Percentiles rank a stretch among this genome's conserved stretches.
phyloP scores from a whole-genome alignment of 2,329 filamentous ascomycete species.

The Sclerotinia borealis region DNA sequence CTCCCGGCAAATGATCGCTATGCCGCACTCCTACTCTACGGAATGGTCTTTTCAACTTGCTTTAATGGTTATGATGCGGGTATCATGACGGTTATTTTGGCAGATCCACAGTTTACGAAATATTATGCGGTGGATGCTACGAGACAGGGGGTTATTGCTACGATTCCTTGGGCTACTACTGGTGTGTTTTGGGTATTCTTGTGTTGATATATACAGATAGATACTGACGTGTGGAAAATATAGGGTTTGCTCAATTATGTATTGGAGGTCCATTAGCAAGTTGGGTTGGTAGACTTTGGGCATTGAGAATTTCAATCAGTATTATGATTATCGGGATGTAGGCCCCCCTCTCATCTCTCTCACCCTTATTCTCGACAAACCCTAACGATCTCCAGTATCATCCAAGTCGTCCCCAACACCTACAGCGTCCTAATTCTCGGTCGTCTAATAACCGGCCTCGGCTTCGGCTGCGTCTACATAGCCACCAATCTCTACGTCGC shows the following conservation, averaged over 20 bases:
- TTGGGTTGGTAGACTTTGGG: conserved; percentile 36
- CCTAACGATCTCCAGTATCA: conserved; percentile 26
- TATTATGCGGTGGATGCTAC: conserved; percentile 36
- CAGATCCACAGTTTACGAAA: conserved; percentile 37
- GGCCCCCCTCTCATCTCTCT: conserved; percentile 9
- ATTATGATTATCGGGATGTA: conserved; percentile 37
- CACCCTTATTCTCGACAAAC: neutral
- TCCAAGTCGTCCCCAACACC: conserved; percentile 38
- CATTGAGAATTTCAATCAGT: conserved; percentile 35
- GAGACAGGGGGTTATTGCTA: conserved; percentile 36
- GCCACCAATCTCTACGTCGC: conserved; percentile 39
- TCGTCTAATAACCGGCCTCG: conserved; percentile 36
- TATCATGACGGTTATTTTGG: conserved; percentile 40
- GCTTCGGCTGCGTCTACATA: conserved; percentile 39
- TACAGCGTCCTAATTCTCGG: conserved; percentile 38
- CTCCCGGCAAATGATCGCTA: conserved; percentile 36
- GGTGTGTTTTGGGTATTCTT: conserved; percentile 20
- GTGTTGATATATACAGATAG: neutral
- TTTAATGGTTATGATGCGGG: conserved; percentile 40
- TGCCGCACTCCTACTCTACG: conserved; percentile 33
- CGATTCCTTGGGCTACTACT: conserved; percentile 39
- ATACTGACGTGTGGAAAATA: neutral
- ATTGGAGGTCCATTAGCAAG: conserved; percentile 36
- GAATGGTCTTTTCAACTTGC: conserved; percentile 37
- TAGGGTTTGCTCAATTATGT: conserved; percentile 36